These are phyloP conservation scores for Intubia oerlemansii DNA, from an alignment of 2,329 filamentous ascomycete species.

Conservation along the genomic window DNA sequence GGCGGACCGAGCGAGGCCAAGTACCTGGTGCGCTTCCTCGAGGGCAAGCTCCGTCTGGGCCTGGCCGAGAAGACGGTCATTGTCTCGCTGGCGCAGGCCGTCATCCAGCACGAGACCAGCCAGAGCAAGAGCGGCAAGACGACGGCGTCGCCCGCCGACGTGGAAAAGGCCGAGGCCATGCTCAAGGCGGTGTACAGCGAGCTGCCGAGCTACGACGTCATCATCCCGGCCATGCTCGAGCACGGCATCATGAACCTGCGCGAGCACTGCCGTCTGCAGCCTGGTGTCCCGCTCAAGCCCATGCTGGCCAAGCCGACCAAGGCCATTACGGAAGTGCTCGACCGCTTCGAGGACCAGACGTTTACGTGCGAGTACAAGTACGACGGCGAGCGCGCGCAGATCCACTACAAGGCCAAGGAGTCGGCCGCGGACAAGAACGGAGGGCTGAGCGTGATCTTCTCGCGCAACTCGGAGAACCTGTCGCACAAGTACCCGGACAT, in stretches of 20 bases:
- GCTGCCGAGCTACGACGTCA: conserved; percentile 83
- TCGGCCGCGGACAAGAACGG: neutral
- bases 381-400: conserved; percentile 93
- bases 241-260: conserved; percentile 67
- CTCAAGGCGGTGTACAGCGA: conserved; percentile 90
- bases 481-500: conserved; percentile 98
- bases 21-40: conserved; percentile 76
- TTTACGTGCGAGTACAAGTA: conserved; percentile 99
- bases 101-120: conserved; percentile 66
- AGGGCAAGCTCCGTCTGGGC: conserved; percentile 82
- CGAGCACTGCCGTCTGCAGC: conserved; percentile 75
- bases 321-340: conserved; percentile 89
- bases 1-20: conserved; percentile 90
- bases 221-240: conserved; percentile 74
- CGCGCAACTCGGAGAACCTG: conserved; percentile 86
- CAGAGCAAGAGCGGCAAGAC: conserved; percentile 40
- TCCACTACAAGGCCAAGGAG: conserved; percentile 72
- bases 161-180: conserved; percentile 65
- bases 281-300: conserved; percentile 86
- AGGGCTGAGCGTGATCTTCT: conserved; percentile 85
- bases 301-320: conserved; percentile 99
- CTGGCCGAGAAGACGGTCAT: conserved; percentile 84
- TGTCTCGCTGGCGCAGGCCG: conserved; percentile 71
- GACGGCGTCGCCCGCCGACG: conserved; percentile 52
- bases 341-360: conserved; percentile 83